A percentile compares a stretch with the other conserved stretches of the same genome.
Evolutionary conservation across 2,329 filamentous ascomycete species (phyloP).

Genomic region (Amauroascus verrucosus): DNA sequence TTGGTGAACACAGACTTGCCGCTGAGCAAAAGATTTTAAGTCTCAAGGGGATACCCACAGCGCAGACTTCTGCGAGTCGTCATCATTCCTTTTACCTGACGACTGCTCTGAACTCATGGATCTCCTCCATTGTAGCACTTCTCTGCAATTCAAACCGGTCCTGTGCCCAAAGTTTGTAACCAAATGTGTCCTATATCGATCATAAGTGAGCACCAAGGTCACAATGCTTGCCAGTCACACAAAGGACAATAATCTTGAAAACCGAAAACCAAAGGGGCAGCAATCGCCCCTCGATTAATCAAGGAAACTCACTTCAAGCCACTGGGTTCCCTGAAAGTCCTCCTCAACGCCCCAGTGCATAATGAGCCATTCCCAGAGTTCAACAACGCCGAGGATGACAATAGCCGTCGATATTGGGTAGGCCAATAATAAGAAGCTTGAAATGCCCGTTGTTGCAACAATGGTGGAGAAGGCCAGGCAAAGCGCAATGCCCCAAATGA

Average conservation of each 20-base stretch:
- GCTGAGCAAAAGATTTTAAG: neutral
- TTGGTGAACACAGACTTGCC: neutral
- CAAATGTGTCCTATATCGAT: neutral
- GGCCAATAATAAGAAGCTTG: neutral
- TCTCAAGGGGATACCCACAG: slow-evolving; percentile 1
- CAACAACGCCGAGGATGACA: neutral
- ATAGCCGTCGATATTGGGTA: neutral
- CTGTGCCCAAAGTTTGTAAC: neutral
- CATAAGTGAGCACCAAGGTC: neutral
- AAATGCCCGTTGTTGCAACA: neutral
- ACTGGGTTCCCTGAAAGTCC: neutral
- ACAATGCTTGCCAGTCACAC: neutral
- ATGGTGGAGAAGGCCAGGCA: neutral
- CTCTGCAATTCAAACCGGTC: neutral
- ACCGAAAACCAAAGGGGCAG: too few relatives aligned
- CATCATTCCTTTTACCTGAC: neutral
- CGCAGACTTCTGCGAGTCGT: neutral
- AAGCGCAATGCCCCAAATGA: neutral
- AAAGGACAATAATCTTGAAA: neutral
- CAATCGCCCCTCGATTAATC: neutral
- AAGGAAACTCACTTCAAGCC: neutral
- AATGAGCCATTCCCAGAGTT: neutral
- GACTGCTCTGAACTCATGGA: slow-evolving; percentile 6
- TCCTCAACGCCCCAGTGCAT: neutral
- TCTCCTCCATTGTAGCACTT: neutral